These are phyloP conservation scores for Euclidium syriacum DNA, from an alignment of 345 rosid species.

Conservation along the genomic window DNA sequence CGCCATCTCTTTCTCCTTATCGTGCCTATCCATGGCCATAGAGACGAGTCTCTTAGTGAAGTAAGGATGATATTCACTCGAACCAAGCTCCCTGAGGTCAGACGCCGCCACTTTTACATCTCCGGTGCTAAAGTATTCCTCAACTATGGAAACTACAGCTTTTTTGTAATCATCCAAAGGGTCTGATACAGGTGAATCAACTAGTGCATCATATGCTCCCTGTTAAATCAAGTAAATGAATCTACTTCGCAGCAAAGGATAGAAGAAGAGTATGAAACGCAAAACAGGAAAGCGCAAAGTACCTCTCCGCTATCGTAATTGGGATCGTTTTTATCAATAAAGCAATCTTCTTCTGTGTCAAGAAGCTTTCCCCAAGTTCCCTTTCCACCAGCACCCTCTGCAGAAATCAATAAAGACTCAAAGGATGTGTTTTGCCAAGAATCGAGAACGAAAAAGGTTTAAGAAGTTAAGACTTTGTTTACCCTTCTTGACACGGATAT, in stretches of 20 bases:
- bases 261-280: background rate
- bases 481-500: conserved; percentile 83
- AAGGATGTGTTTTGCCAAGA: background rate
- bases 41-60: conserved; percentile 90
- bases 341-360: conserved; percentile 67
- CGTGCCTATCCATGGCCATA: conserved; percentile 97
- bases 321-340: conserved; percentile 85
- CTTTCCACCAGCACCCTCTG: conserved; percentile 98
- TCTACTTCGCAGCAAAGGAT: background rate
- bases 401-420: conserved; percentile 13
- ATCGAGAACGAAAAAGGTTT: background rate
- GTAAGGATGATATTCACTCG: conserved; percentile 81
- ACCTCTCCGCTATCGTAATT: conserved; percentile 99
- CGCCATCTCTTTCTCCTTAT: conserved; percentile 99
- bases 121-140: conserved; percentile 89
- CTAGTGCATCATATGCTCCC: conserved; percentile 87
- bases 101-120: conserved; percentile 92
- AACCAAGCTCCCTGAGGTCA: conserved; percentile 92
- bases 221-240: conserved; percentile 22
- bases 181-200: conserved; percentile 77
- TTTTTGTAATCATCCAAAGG: conserved; percentile 94
- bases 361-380: conserved; percentile 98
- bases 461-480: background rate
- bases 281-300: conserved; percentile 10
- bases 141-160: conserved; percentile 74